Base-by-base conservation (phyloP, 495 filamentous ascomycete species). In the Penicillium psychrofluorescens region DNA sequence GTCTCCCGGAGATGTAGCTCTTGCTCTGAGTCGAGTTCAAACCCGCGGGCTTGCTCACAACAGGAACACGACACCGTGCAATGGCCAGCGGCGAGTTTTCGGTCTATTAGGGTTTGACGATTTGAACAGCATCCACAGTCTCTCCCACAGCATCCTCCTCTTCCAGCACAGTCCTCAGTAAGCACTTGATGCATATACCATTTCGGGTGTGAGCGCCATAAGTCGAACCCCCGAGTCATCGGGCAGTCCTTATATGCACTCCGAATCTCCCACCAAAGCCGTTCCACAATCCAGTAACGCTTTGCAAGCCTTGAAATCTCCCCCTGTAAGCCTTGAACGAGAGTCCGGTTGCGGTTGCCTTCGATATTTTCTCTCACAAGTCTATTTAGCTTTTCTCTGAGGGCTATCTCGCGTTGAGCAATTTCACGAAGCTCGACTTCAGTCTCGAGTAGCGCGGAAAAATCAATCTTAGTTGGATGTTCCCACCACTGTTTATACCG, bases 101-200 rank as follows among this genome's bases (percentile, higher is more conserved):
- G 9, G 27, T 44, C 31, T 22, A 4, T 22, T 4, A 22, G n/a
- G 15, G 14, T 13, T 33, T 30, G 11, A 32, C 44, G 38, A 35
- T 40, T 7, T 14, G 38, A 31, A 35, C 38, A 46, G 29, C 32
- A 46, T 40, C 33, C 32, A 36, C 32, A 46, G 22, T 10, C 27
- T 29, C 44, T 40, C 5, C 38, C 38, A 35, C 38, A 41, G 27
- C 38, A 46, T 16, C 44, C 44, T 35, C 38, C 44, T 36, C 38
- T 40, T 22, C 13, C 32, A n/a, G 33, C 30, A 9, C 38, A 46
- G 27, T 46, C 38, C 12, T 46, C 15, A 11, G 7, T 3, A 33
- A 46, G 44, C 27, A 41, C 38, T 27, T 10, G 38, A 30, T 46
- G 32, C 22, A 46, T 40, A 9, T 46, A 46, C 44, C 38, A 46